Evolutionary conservation across 2,329 filamentous ascomycete genomes (phyloP).

Genomic region (Pestalotiopsis sp.): DNA sequence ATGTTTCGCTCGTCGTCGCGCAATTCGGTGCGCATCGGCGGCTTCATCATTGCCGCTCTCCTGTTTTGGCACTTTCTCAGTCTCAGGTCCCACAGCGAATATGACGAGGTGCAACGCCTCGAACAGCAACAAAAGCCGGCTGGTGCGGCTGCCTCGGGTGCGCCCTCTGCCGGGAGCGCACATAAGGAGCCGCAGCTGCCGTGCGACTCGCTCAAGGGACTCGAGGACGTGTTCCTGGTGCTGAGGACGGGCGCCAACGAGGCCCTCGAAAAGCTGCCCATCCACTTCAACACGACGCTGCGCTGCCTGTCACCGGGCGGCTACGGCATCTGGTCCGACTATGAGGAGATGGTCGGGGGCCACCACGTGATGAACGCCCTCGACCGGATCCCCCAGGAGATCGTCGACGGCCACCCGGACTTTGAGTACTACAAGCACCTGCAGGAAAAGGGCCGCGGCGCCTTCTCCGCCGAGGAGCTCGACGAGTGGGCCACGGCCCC

Average conservation of each 20-base stretch:
- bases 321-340: conserved; percentile 62
- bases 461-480: conserved; percentile 36
- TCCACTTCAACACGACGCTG: conserved; percentile 56
- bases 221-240: conserved; percentile 56
- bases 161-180: background rate
- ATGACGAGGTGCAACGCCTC: background rate
- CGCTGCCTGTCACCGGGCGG: conserved; percentile 51
- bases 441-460: conserved; percentile 41
- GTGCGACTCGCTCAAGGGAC: conserved; percentile 32
- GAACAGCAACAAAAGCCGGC: background rate
- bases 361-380: conserved; percentile 54
- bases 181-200: background rate
- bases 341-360: conserved; percentile 52
- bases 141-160: background rate
- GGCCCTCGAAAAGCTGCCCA: conserved; percentile 54
- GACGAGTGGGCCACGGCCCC: conserved; percentile 29
- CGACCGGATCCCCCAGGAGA: conserved; percentile 40
- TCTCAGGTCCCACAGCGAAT: background rate
- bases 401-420: conserved; percentile 43
- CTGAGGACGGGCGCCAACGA: conserved; percentile 64
- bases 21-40: background rate
- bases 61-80: background rate
- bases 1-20: background rate
- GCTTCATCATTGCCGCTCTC: background rate
- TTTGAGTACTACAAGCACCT: conserved; percentile 55